A percentile compares a stretch with the other conserved stretches of the same genome.
phyloP scores from a whole-genome alignment of 768 basidiomycete genomes.

The Russula earlei region DNA sequence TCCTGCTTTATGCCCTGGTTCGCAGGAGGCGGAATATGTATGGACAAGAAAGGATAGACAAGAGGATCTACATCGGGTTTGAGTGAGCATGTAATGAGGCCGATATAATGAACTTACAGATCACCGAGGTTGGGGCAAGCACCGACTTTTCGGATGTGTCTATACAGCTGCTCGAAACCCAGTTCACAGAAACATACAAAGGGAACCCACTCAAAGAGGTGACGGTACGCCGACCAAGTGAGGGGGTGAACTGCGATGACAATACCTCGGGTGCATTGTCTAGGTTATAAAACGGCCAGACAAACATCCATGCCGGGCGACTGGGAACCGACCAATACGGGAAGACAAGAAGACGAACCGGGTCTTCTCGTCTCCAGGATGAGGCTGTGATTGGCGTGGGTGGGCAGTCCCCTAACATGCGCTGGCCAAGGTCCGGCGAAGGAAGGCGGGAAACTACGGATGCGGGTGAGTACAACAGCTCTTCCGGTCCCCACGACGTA shows the following conservation, averaged over 20 bases:
- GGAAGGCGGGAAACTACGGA: constrained; percentile 12
- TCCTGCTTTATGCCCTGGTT: background rate
- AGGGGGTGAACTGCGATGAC: background rate
- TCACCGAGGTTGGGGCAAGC: background rate
- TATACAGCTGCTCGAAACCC: too few species aligned
- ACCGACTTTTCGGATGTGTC: too few species aligned
- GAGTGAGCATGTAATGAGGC: background rate
- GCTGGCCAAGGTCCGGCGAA: constrained; percentile 32
- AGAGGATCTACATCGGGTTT: constrained; percentile 12
- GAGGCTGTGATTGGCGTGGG: constrained; percentile 20
- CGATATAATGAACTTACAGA: constrained; percentile 4
- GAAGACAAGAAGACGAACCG: constrained; percentile 2
- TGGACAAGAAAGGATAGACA: constrained; percentile 7
- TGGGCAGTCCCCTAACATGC: constrained; percentile 41
- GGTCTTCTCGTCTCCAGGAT: constrained; percentile 11
- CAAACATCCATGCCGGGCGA: constrained; percentile 11
- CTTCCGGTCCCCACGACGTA: constrained; percentile 20
- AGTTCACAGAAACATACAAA: too few species aligned
- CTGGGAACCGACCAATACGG: background rate
- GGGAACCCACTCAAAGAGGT: too few species aligned
- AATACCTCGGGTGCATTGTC: background rate
- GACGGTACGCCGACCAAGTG: background rate
- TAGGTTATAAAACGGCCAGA: constrained; percentile 14
- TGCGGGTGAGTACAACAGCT: constrained; percentile 13
- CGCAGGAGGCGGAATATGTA: background rate